These are phyloP conservation scores for Pythium rishiriense DNA, from an alignment of 352 stramenopile genomes.

Conservation along the genomic window DNA sequence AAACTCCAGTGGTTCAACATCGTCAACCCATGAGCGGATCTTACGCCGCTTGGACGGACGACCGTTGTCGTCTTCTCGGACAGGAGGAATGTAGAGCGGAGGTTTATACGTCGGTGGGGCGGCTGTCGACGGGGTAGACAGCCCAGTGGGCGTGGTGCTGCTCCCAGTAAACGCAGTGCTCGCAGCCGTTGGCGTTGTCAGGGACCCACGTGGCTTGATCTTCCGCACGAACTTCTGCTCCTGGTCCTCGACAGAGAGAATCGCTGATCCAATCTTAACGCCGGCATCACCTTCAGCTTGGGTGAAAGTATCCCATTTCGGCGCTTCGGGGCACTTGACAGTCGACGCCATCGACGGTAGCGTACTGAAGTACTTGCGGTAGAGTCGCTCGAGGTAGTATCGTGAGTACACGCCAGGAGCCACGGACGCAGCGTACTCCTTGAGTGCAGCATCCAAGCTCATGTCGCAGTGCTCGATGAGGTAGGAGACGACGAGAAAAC, in stretches of 20 bases:
- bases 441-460: conserved; percentile 60
- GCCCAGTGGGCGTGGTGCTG: conserved; percentile 28
- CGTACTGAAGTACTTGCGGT: conserved; percentile 79
- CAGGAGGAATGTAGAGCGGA: conserved; percentile 67
- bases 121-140: conserved; percentile 8
- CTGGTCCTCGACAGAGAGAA: conserved; percentile 74
- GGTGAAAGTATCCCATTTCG: conserved; percentile 55
- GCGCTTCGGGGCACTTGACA: conserved; percentile 50
- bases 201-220: conserved; percentile 21
- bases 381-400: conserved; percentile 70
- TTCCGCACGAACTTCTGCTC: conserved; percentile 59
- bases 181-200: conserved; percentile 18
- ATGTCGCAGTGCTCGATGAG: conserved; percentile 70
- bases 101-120: conserved; percentile 60
- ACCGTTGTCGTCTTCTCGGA: conserved; percentile 46
- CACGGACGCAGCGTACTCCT: conserved; percentile 55
- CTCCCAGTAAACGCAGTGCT: conserved; percentile 11
- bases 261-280: conserved; percentile 47
- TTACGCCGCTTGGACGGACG: conserved; percentile 78
- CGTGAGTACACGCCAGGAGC: conserved; percentile 68
- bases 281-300: conserved; percentile 41
- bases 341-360: conserved; percentile 50
- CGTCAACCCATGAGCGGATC: conserved; percentile 86
- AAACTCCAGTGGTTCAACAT: conserved; percentile 63
- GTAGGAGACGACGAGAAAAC: conserved; percentile 67